Conservation (phyloP, 2,329 filamentous ascomycete genomes). For the Cytospora paraplurivora region DNA sequence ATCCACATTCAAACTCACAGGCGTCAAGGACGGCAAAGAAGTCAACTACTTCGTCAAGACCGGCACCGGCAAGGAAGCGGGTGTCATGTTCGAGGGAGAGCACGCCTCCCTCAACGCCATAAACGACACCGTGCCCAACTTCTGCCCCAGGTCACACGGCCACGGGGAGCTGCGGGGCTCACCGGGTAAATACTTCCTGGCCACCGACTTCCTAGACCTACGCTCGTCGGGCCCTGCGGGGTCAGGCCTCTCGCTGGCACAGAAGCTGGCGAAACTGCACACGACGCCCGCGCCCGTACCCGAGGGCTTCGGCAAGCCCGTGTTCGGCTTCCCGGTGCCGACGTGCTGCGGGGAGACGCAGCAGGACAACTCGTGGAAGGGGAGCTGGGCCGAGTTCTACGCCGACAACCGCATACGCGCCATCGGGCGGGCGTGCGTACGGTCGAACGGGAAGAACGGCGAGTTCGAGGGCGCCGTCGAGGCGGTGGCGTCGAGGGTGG, state of each 20-base stretch:
- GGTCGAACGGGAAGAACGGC: slow-evolving; percentile 64
- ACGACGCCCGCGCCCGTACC: slow-evolving; percentile 70
- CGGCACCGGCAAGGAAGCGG: slow-evolving; percentile 59
- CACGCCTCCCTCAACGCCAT: slow-evolving; percentile 84
- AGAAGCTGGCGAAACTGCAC: slow-evolving; percentile 79
- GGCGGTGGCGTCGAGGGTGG: slow-evolving; percentile 62
- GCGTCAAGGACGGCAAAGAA: slow-evolving; percentile 30
- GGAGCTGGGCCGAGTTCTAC: slow-evolving; percentile 85
- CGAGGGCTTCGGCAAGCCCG: slow-evolving; percentile 56
- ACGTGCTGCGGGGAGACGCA: slow-evolving; percentile 86
- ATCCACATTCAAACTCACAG: slow-evolving; percentile 54
- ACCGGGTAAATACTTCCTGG: slow-evolving; percentile 58
- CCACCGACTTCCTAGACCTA: slow-evolving; percentile 80
- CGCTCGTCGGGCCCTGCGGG: slow-evolving; percentile 44
- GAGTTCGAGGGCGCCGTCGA: slow-evolving; percentile 68
- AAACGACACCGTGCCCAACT: slow-evolving; percentile 66
- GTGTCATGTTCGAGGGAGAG: slow-evolving; percentile 77
- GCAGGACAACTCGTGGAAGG: slow-evolving; percentile 75
- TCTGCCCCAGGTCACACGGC: slow-evolving; percentile 76
- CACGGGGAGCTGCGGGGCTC: slow-evolving; percentile 63
- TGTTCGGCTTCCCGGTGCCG: slow-evolving; percentile 81
- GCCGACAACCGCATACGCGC: slow-evolving; percentile 71
- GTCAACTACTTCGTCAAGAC: slow-evolving; percentile 72
- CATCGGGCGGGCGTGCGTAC: slow-evolving; percentile 61
- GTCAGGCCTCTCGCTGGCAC: slow-evolving; percentile 63